Conservation (phyloP, 805 yeast species). For the Ogataea nonfermentans region DNA sequence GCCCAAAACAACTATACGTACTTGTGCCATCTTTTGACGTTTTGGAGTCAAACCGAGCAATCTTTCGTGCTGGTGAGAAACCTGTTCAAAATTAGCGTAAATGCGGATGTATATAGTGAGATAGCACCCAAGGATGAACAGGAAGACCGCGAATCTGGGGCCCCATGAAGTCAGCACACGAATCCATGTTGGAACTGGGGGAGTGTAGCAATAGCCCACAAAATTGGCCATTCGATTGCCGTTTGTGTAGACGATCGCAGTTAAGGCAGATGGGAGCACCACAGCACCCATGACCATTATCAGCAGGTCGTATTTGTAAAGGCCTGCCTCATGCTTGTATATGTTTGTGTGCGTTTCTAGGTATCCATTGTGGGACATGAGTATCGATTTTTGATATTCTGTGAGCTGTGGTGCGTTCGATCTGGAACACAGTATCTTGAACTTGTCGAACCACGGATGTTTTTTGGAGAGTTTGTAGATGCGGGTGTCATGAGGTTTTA, state of each 20-base stretch:
- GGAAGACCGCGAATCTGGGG: constrained; percentile 12
- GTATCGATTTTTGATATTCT: constrained; percentile 9
- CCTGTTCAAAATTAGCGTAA: constrained; percentile 13
- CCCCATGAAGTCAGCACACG: constrained; percentile 21
- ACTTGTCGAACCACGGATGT: not conserved
- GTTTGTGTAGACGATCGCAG: constrained; percentile 12
- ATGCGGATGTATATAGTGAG: constrained; percentile 22
- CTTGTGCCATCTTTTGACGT: not conserved
- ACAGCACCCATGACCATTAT: constrained; percentile 5
- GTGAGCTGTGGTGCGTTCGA: constrained; percentile 2
- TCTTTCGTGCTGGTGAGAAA: constrained; percentile 14
- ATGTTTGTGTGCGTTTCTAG: constrained; percentile 10
- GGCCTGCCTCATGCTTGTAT: constrained; percentile 21
- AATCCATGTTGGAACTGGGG: constrained; percentile 18
- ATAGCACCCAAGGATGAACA: constrained; percentile 17
- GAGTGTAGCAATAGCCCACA: constrained; percentile 19
- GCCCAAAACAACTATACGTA: constrained; percentile 14
- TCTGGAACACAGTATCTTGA: not conserved
- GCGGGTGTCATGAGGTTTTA: constrained; percentile 9
- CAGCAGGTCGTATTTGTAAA: constrained; percentile 14
- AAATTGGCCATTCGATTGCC: constrained; percentile 16
- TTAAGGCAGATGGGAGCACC: constrained; percentile 10
- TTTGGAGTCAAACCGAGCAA: constrained; percentile 1
- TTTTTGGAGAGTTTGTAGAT: not conserved
- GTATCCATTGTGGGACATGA: constrained; percentile 16